Conservation (phyloP, 2,329 filamentous ascomycete genomes). For the Paracoccidioides brasiliensis region DNA sequence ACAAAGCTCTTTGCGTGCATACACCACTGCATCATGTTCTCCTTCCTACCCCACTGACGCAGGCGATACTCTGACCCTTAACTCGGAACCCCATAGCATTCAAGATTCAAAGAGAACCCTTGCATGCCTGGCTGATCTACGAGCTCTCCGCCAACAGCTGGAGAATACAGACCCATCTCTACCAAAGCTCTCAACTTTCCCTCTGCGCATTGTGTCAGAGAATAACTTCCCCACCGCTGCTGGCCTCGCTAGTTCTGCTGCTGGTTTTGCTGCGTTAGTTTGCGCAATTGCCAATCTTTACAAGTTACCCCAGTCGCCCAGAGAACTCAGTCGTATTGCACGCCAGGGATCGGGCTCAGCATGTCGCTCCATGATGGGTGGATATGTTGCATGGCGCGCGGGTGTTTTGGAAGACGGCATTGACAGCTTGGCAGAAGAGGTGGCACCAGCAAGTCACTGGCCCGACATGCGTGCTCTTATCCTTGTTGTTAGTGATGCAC, state of each 20-base stretch:
- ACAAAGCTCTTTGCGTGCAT: slow-evolving; percentile 82
- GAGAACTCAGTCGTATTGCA: slow-evolving; percentile 77
- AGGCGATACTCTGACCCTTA: slow-evolving; percentile 63
- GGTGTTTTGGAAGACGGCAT: slow-evolving; percentile 63
- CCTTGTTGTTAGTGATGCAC: slow-evolving; percentile 80
- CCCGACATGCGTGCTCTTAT: slow-evolving; percentile 87
- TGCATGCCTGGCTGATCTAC: slow-evolving; percentile 81
- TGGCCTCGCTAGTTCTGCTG: slow-evolving; percentile 57
- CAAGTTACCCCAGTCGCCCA: slow-evolving; percentile 63
- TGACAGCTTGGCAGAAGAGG: slow-evolving; percentile 78
- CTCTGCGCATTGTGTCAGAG: slow-evolving; percentile 78
- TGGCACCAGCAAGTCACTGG: slow-evolving; percentile 84
- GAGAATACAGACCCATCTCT: slow-evolving; percentile 59
- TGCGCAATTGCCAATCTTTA: slow-evolving; percentile 84
- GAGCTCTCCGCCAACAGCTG: slow-evolving; percentile 59
- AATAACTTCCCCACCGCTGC: slow-evolving; percentile 99
- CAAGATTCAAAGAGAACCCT: slow-evolving; percentile 73
- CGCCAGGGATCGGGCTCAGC: slow-evolving; percentile 90
- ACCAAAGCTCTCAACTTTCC: slow-evolving; percentile 65
- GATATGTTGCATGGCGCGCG: slow-evolving; percentile 89
- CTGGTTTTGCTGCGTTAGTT: slow-evolving; percentile 55
- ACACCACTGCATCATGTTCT: slow-evolving; percentile 90
- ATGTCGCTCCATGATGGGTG: slow-evolving; percentile 83
- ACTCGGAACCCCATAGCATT: slow-evolving; percentile 70
- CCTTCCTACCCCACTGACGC: slow-evolving; percentile 47